Base-by-base conservation (phyloP, 2,329 filamentous ascomycete genomes). In the Lachnellula occidentalis region DNA sequence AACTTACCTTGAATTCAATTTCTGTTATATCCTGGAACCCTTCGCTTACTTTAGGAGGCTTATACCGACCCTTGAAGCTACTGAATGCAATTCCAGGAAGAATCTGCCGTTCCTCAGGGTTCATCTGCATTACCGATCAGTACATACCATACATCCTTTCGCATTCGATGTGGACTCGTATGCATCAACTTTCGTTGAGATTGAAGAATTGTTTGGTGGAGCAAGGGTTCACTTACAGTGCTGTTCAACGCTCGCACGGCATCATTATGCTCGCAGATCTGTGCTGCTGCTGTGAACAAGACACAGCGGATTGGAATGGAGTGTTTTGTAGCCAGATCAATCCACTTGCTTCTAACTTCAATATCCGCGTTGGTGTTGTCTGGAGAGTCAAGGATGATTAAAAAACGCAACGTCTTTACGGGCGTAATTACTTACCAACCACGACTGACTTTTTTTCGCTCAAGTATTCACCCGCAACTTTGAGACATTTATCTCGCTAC, bases 361-460 rank as follows among this genome's bases (percentile, higher is more conserved):
- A 77, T 70, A 72, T 95, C 88, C 31, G 92, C 83, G 69, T 99
- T 99, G n/a, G 94, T 97, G 70, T 96, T 97, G 71, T 99, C 94
- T 52, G 46, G 52, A 51, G 43, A 39, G 57, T 61, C n/a, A 48
- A 21, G 48, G 43, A 15, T 49, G 14, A 41, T 48, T 31, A 42
- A 37, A 22, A 22, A 27, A 58, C 54, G 57, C 48, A 24, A 47
- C 37, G 34, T 39, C 21, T 45, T 22, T n/a, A 48, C 53, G 22
- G 27, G 17, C 8, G 34, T 43, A 24, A 39, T 11, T 56, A 76
- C 83, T 62, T 78, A 94, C 90, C 90, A 56, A 97, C 79, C 24
- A 79, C 90, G 4, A 96, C 83, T 2, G 88, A 88, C 21, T 77
- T 77, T 1, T 86, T 84, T 22, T 81, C 77, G 41, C 77, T 71